Conservation (phyloP, 2,329 filamentous ascomycete genomes). For the Botrytis aclada region DNA sequence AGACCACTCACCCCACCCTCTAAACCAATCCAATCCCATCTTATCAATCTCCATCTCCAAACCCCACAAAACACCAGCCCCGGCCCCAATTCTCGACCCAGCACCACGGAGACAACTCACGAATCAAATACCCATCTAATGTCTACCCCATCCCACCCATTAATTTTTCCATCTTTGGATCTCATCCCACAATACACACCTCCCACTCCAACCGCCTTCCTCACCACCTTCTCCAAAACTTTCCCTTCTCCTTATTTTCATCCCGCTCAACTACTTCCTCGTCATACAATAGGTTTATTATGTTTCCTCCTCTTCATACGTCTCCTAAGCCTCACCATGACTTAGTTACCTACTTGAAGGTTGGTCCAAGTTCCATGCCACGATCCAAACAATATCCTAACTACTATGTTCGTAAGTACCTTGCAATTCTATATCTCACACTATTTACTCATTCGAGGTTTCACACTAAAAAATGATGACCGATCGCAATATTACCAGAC, state of each 20-base stretch:
- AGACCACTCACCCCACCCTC: no score
- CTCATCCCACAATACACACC: no score
- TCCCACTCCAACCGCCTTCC: no score
- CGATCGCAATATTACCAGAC: background rate
- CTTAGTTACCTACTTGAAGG: background rate
- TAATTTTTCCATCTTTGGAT: no score
- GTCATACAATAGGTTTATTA: background rate
- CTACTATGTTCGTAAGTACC: no score
- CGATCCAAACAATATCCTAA: background rate
- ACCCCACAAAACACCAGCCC: no score
- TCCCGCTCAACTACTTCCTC: background rate
- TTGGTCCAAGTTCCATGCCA: background rate
- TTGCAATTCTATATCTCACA: background rate
- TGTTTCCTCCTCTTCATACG: background rate
- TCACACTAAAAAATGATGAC: background rate
- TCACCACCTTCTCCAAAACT: background rate
- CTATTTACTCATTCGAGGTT: background rate
- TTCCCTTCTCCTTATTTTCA: background rate
- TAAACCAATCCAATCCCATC: no score
- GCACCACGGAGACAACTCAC: no score
- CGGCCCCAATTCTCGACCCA: no score
- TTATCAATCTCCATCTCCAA: no score
- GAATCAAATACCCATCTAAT: no score
- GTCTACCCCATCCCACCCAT: accelerated
- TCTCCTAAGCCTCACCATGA: background rate